Evolutionary conservation across 345 rosid genomes (phyloP), one percentile per base, ranked within the genome.

Genomic region (Dimocarpus longan): DNA sequence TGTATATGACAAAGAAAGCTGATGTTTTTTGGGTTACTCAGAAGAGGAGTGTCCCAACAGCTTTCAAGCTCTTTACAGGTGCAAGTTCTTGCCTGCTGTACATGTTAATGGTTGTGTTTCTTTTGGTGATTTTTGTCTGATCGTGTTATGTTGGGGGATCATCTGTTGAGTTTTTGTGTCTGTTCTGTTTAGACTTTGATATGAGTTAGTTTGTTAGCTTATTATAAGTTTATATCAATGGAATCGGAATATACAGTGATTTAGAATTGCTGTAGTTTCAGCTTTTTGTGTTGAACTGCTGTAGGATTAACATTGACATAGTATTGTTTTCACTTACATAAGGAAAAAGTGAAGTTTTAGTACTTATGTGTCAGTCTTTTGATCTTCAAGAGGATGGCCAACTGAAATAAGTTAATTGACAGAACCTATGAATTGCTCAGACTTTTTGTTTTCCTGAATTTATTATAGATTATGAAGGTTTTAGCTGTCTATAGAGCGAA

Each of bases 31-130:
- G 97, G 97, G 90, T 94, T 79, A 90, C 93, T 13, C 98, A 96
- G 82, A 90, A 90, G 89, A 90, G 99, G 87, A 96, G 98, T 80
- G 95, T 96, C 78, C 99, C 99, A 40, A 91, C 98, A 9, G 99
- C 99, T 57, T 96, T 96, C 81, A 96, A 94, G 81, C 95, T 96
- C 79, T 96, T 91, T 81, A 96, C 98, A 90, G 98, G 98, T 93
- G 80, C 77, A 59, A 40, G n/a, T 40, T 80, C 54, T 50, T 19
- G 59, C 9, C 52, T 46, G 52, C 8, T 7, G 67, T 56, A 21
- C 5, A 32, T 66, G 40, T 64, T 16, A 12, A 32, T 40, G n/a
- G 0, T 66, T 42, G 2, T 71, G 60, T 46, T 28, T 15, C 62
- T 50, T 68, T 19, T 24, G 11, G 5, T 63, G 52, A 48, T 67